A percentile compares a stretch with the other conserved stretches of the same genome.
Evolutionary conservation across 2,329 filamentous ascomycete genomes (phyloP).

Genomic region (Neopestalotiopsis rosae): DNA sequence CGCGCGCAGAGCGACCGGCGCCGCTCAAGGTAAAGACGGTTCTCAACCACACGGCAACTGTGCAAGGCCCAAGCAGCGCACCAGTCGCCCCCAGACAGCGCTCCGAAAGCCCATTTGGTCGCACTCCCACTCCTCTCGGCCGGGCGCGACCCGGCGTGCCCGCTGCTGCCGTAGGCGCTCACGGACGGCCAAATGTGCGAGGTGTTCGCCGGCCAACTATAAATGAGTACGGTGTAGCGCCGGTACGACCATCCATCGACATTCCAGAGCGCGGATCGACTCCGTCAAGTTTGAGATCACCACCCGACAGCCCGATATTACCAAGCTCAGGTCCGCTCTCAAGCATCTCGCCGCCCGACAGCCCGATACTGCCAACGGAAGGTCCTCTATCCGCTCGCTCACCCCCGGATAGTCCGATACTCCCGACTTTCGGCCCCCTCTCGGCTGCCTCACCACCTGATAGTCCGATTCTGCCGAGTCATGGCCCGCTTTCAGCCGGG

Average conservation of each 20-base stretch:
- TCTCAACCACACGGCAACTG: background rate
- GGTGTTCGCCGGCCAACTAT: background rate
- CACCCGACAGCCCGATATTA: background rate
- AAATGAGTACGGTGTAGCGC: slow-evolving; percentile 1
- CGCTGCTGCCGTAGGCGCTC: slow-evolving; percentile 26
- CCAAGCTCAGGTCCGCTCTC: no score
- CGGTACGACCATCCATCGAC: background rate
- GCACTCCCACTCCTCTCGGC: slow-evolving; percentile 8
- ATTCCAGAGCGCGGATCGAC: slow-evolving; percentile 22
- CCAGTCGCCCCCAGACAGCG: slow-evolving; percentile 19
- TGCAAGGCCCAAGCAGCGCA: slow-evolving; percentile 7
- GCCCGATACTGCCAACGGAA: slow-evolving; percentile 4
- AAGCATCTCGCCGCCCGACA: background rate
- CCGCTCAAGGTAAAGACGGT: background rate
- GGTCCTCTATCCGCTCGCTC: background rate
- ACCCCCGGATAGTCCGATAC: slow-evolving; percentile 3
- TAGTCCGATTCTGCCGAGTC: slow-evolving; percentile 11
- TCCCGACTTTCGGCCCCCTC: background rate
- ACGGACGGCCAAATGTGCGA: slow-evolving; percentile 17
- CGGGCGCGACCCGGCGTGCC: slow-evolving; percentile 24
- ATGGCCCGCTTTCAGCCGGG: background rate
- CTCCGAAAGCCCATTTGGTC: slow-evolving; percentile 7
- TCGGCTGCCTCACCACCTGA: slow-evolving; percentile 1
- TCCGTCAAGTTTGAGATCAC: background rate
- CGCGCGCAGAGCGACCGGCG: background rate